These are phyloP conservation scores for Encephalitozoon cuniculi DNA, from an alignment of 371 early-diverging fungal species.

Conservation along the genomic window DNA sequence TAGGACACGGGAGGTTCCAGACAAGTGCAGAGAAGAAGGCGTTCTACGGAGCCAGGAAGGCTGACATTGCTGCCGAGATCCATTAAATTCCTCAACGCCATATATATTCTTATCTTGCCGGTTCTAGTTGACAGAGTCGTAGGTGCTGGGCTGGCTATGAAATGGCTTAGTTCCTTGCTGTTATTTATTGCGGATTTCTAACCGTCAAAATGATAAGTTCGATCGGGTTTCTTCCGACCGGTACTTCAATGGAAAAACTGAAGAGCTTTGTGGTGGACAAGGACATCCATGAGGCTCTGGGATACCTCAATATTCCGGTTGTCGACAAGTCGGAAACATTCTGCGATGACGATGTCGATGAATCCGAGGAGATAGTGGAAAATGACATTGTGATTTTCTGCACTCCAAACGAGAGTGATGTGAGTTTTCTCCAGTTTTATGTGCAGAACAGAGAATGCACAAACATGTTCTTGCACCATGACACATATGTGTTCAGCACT, in stretches of 20 bases:
- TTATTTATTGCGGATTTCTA: not conserved
- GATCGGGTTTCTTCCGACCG: constrained; percentile 21
- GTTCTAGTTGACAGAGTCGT: too few species aligned
- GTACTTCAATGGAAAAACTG: constrained; percentile 16
- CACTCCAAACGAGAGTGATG: constrained; percentile 41
- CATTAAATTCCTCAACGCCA: constrained; percentile 41
- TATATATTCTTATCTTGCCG: not conserved
- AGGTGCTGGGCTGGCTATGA: too few species aligned
- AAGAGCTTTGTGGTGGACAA: constrained; percentile 11
- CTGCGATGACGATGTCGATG: not conserved
- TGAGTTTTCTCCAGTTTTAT: constrained; percentile 20
- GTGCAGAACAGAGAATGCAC: constrained; percentile 19
- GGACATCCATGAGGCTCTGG: not conserved
- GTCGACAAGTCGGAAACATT: constrained; percentile 1
- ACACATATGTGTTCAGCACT: constrained; percentile 31
- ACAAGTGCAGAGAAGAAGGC: constrained; percentile 89
- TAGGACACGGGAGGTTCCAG: constrained; percentile 99
- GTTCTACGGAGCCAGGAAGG: constrained; percentile 69
- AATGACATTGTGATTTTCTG: constrained; percentile 32
- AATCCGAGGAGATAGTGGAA: constrained; percentile 20
- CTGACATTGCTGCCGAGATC: constrained; percentile 54
- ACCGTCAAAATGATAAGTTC: constrained; percentile 36
- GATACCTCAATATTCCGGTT: constrained; percentile 1
- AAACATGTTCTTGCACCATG: constrained; percentile 42
- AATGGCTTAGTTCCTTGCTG: too few species aligned